Conservation (phyloP, 805 yeast genomes). For the Vanderwaltozyma tropicalis region DNA sequence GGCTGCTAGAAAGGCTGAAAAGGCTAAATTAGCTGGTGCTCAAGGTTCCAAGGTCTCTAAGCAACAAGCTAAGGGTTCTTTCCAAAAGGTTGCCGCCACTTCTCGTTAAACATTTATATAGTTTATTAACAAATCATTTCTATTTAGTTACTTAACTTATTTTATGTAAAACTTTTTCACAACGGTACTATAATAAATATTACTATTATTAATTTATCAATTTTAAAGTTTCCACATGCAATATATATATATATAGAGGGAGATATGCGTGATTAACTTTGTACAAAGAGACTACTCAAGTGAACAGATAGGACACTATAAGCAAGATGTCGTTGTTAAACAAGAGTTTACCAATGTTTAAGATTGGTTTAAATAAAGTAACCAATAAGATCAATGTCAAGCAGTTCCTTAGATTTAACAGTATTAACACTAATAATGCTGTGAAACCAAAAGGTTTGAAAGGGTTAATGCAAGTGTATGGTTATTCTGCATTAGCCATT, state of each 20-base stretch:
- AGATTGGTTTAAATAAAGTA: too few relatives aligned
- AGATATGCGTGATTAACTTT: too few relatives aligned
- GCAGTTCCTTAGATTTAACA: slow-evolving; percentile 7
- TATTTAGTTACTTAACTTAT: slow-evolving; percentile 2
- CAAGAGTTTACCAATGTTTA: too few relatives aligned
- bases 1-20: slow-evolving; percentile 91
- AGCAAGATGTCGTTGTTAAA: too few relatives aligned
- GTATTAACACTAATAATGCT: slow-evolving; percentile 3
- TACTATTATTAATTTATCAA: slow-evolving; percentile 1
- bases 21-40: slow-evolving; percentile 72
- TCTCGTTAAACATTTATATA: slow-evolving; percentile 63
- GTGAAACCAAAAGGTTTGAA: slow-evolving; percentile 30
- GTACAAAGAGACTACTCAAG: too few relatives aligned
- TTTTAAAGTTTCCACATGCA: too few relatives aligned
- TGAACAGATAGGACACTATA: too few relatives aligned
- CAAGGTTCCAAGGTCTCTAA: slow-evolving; percentile 75
- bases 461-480: slow-evolving; percentile 72
- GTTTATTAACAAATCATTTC: not conserved
- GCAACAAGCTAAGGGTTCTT: slow-evolving; percentile 96
- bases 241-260: too few relatives aligned
- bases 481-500: slow-evolving; percentile 82
- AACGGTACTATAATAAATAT: slow-evolving; percentile 4
- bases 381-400: too few relatives aligned
- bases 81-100: slow-evolving; percentile 92
- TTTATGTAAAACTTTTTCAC: slow-evolving; percentile 4